Evolutionary conservation across 257 asterid species (phyloP), one percentile per base, ranked within the genome.

Genomic region (Coffea eugenioides): DNA sequence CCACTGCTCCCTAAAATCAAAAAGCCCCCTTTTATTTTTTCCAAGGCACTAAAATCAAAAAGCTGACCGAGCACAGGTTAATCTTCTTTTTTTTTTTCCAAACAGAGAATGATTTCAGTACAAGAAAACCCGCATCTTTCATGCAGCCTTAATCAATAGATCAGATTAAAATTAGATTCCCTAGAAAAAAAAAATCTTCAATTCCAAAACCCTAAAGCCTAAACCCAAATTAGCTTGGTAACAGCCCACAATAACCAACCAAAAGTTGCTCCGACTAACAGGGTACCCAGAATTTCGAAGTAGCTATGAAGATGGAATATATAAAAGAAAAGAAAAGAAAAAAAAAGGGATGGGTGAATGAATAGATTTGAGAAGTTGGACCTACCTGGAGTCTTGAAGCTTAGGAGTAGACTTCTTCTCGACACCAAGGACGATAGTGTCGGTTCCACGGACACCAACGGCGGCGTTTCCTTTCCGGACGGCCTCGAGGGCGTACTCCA

Each of bases 381-480:
- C 45, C 14, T n/a, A 91, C 98, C 97, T 90, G 9, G 98, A 91
- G 77, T 95, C 99, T 69, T 95, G 99, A 82, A 95, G 97, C 87
- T 95, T 95, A 36, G 99, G 99, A 31, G 98, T 86, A 51, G 99
- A 95, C 85, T 95, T 95, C 84, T 95, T 93, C 86, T 93, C 99
- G 71, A 95, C 99, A 82, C 97, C 98, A 69, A 95, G 97, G 6
- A 95, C 99, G 76, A 95, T 85, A 72, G 90, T 88, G 49, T 95
- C 99, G 34, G 88, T 83, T 57, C 98, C 98, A 23, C 98, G 97
- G 25, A 95, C 99, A 0, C 98, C 97, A 21, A 94, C 98, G 78
- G 90, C 98, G 77, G 98, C 98, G 86, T 95, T 95, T 0, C 99
- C 99, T 83, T 95, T 95, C 31, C 99, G 97, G 48, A 95, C 99